These are phyloP conservation scores for Penicillium manginii DNA, from an alignment of 495 filamentous ascomycete genomes.

Conservation along the genomic window DNA sequence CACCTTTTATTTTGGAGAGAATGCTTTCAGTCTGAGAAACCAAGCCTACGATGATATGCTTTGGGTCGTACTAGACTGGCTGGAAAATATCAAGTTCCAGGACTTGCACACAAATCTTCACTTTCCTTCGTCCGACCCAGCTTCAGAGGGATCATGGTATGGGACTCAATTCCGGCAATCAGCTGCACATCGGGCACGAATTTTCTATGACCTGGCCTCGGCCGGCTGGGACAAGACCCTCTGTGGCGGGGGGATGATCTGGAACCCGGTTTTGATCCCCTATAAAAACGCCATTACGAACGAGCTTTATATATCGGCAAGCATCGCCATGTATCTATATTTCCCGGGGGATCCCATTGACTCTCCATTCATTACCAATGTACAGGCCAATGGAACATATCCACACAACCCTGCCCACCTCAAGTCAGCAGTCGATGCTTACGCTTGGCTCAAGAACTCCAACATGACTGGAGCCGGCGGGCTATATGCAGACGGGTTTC, in stretches of 20 bases:
- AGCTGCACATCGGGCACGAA: constrained; percentile 82
- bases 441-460: constrained; percentile 75
- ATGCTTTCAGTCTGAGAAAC: constrained; percentile 71
- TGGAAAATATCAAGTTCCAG: constrained; percentile 80
- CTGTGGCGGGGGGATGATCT: constrained; percentile 90
- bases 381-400: constrained; percentile 22
- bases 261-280: constrained; percentile 79
- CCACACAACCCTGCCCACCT: constrained; percentile 70
- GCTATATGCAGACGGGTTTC: constrained; percentile 87
- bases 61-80: constrained; percentile 94
- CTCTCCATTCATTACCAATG: constrained; percentile 61
- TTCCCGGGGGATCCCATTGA: constrained; percentile 78
- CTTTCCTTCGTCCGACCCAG: constrained; percentile 27
- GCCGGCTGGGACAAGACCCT: constrained; percentile 81
- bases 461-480: constrained; percentile 84
- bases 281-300: constrained; percentile 99
- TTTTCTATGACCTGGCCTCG: constrained; percentile 86
- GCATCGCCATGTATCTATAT: constrained; percentile 87
- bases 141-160: constrained; percentile 59
- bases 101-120: constrained; percentile 68
- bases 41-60: constrained; percentile 96
- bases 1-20: constrained; percentile 85
- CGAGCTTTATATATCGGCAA: constrained; percentile 83
- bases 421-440: constrained; percentile 71
- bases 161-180: constrained; percentile 74